Conservation (phyloP, 192 early-diverging fungal species). For the Coemansia furcata region DNA sequence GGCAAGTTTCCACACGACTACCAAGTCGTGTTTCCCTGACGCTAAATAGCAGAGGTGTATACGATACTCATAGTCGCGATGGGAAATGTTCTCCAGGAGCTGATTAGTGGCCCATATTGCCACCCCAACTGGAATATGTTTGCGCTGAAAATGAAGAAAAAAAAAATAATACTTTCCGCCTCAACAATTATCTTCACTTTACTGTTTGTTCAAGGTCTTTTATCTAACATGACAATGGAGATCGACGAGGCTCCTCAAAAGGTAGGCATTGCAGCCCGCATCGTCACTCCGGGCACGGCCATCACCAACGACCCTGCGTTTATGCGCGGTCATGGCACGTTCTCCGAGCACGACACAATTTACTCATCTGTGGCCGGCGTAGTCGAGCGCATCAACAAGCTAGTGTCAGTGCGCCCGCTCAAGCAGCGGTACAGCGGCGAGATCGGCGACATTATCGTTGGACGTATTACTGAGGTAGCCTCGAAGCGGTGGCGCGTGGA, state of each 20-base stretch:
- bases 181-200: not conserved
- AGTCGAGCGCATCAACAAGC: slow-evolving; percentile 93
- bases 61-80: not conserved
- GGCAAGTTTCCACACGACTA: not conserved
- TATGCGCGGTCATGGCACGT: slow-evolving; percentile 84
- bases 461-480: slow-evolving; percentile 81
- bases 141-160: not conserved
- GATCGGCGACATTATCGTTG: slow-evolving; percentile 80
- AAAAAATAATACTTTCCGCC: not conserved
- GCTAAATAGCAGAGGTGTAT: not conserved
- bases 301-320: slow-evolving; percentile 44
- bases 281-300: slow-evolving; percentile 46
- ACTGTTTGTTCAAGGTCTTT: not conserved
- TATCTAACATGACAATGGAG: slow-evolving; percentile 16
- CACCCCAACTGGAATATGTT: not conserved
- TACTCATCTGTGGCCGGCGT: slow-evolving; percentile 87
- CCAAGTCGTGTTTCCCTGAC: not conserved
- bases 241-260: slow-evolving; percentile 19
- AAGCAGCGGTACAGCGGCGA: slow-evolving; percentile 88
- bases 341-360: slow-evolving; percentile 64
- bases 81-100: not conserved
- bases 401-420: slow-evolving; percentile 86
- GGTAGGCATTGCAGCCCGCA: slow-evolving; percentile 26
- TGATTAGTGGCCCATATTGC: not conserved
- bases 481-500: slow-evolving; percentile 96